Base-by-base conservation (phyloP, 2,329 filamentous ascomycete species). In the Fusarium denticulatum region DNA sequence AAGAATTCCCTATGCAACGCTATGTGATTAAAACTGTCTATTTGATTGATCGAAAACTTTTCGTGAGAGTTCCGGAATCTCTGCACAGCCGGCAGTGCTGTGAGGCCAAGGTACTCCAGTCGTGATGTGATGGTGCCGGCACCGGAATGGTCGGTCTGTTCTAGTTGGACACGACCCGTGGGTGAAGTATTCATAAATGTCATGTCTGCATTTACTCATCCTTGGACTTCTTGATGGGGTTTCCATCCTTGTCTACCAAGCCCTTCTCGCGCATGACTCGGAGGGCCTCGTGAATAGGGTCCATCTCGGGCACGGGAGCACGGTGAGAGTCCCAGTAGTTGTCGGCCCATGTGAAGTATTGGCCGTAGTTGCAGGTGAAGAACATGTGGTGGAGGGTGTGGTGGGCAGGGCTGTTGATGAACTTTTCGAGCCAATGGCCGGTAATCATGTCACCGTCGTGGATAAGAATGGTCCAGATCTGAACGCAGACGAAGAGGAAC, bases 391-490 rank as follows among this genome's bases (percentile, higher is more conserved):
- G 85, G 37, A 86, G 79, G 8, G 84, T 85, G 80, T 86, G 85
- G 76, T 85, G 84, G 16, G 85, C 85, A 12, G 85, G 83, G 70
- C 83, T 84, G 81, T 86, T 86, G 80, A 86, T 83, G 73, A 81
- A 85, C 68, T 82, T 84, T 66, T 85, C 84, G 24, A 82, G 79
- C 82, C 83, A 85, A 73, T 86, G 83, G 58, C 82, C 84, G 20
- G 84, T 80, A 58, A 86, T 84, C 82, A 85, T 85, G 80, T 86
- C 85, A 70, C 85, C 85, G 71, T 86, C 85, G 78, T 86, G 85
- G 59, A 86, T 86, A 63, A 86, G 78, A 68, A 86, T 85, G 67
- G 85, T 86, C 85, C 85, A 86, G 74, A 86, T 79, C 76, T 86
- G 84, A 50, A 86, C 85, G 22, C 81, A 74, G 30, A 81, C 74